Conservation (phyloP, 2,329 filamentous ascomycete genomes). For the Penicillium sclerotigenum region DNA sequence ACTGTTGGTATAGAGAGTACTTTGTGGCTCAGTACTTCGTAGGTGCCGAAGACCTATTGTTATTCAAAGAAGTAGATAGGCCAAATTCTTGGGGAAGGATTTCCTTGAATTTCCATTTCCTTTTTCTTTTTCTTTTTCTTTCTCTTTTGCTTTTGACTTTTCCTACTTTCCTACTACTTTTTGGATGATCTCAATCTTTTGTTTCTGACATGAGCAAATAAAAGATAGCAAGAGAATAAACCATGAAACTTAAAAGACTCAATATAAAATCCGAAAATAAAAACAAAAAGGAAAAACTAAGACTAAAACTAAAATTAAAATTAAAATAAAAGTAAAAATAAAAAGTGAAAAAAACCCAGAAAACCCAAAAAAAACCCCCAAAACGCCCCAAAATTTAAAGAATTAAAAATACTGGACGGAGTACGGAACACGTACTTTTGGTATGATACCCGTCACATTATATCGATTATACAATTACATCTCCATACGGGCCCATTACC, state of each 20-base stretch:
- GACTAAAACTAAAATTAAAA: constrained; percentile 1
- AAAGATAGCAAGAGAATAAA: not conserved
- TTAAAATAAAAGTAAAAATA: not conserved
- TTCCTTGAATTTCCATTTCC: not conserved
- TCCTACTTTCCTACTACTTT: not conserved
- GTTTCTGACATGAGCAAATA: not conserved
- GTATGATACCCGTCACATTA: constrained; percentile 7
- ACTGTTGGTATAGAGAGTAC: not conserved
- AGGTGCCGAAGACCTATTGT: not conserved
- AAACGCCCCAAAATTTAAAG: not conserved
- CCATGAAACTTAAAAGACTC: not conserved
- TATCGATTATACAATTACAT: not conserved
- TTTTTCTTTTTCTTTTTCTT: not conserved
- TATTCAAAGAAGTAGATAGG: not conserved
- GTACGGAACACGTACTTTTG: not conserved
- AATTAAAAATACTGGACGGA: not conserved
- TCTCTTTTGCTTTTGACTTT: too few species aligned
- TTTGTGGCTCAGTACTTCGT: not conserved
- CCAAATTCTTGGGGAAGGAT: not conserved
- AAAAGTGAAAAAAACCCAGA: not conserved
- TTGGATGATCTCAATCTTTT: not conserved
- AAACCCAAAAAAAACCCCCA: not conserved
- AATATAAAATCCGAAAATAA: not conserved
- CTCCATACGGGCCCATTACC: constrained; percentile 13
- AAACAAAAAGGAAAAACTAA: not conserved